A percentile compares a stretch with the other conserved stretches of the same genome.
phyloP scores from a whole-genome alignment of 164 flowering plant species.

The Aristolochia californica region DNA sequence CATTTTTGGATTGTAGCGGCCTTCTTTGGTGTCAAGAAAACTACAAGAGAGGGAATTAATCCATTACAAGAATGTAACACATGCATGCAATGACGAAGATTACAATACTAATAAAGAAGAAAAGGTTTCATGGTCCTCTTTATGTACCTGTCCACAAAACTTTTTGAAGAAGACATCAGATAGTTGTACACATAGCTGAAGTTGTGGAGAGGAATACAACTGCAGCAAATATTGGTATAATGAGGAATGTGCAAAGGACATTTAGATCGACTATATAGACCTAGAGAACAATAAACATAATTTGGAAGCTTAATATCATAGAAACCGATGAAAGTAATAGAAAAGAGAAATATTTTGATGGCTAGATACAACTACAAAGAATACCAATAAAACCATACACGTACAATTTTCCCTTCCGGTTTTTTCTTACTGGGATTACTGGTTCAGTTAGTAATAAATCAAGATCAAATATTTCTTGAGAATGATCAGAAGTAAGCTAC shows the following conservation, averaged over 20 bases:
- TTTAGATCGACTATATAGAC: background rate
- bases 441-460: background rate
- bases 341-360: background rate
- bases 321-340: background rate
- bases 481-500: conserved; percentile 19
- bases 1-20: conserved; percentile 82
- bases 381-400: background rate
- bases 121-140: too few relatives aligned
- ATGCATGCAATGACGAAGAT: too few relatives aligned
- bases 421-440: background rate
- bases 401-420: background rate
- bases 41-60: conserved; percentile 22
- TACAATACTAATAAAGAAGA: too few relatives aligned
- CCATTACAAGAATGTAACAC: background rate
- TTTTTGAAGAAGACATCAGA: conserved; percentile 66
- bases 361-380: background rate
- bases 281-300: background rate
- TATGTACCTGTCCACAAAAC: conserved; percentile 90
- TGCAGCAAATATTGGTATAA: conserved; percentile 26
- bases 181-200: conserved; percentile 80
- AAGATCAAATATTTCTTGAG: background rate
- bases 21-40: conserved; percentile 59
- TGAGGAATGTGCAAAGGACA: background rate
- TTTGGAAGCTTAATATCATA: background rate
- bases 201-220: conserved; percentile 91